phyloP scores from a whole-genome alignment of 2,329 filamentous ascomycete species.

The Geosmithia putterillii region DNA sequence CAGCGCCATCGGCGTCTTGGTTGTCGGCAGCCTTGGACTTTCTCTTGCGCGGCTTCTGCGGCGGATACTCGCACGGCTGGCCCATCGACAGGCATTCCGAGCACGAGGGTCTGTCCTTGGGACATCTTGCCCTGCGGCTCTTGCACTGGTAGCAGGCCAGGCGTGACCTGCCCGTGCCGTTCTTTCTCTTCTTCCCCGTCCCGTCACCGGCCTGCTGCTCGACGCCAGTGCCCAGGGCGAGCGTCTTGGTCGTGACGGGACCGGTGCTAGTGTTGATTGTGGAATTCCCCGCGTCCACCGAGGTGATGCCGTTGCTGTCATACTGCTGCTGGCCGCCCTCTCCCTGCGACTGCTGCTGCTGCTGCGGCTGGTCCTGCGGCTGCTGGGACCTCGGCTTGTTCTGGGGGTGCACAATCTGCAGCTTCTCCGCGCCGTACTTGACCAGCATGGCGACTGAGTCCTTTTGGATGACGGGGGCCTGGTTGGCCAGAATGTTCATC shows the following conservation, averaged over 20 bases:
- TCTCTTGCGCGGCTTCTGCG: slow-evolving; percentile 12
- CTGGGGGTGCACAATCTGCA: slow-evolving; percentile 43
- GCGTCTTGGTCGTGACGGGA: slow-evolving; percentile 17
- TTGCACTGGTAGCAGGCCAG: slow-evolving; percentile 25
- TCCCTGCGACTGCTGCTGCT: slow-evolving; percentile 7
- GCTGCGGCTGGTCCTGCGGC: slow-evolving; percentile 9
- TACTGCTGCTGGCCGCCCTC: neutral
- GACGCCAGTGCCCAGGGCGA: slow-evolving; percentile 9
- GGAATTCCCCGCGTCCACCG: slow-evolving; percentile 3
- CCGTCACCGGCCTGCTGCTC: slow-evolving; percentile 1
- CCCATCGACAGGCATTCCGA: slow-evolving; percentile 19
- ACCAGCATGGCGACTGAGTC: slow-evolving; percentile 44
- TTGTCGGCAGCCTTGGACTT: slow-evolving; percentile 8
- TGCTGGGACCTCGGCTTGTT: slow-evolving; percentile 18
- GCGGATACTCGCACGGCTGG: slow-evolving; percentile 24
- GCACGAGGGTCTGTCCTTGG: slow-evolving; percentile 26
- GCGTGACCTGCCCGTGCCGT: slow-evolving; percentile 16
- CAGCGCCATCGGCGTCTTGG: slow-evolving; percentile 5
- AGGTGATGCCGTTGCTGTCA: neutral
- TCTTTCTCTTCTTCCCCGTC: slow-evolving; percentile 7
- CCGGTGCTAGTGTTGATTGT: too few relatives aligned
- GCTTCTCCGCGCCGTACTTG: slow-evolving; percentile 42
- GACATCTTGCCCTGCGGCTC: slow-evolving; percentile 26
- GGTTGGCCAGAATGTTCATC: slow-evolving; percentile 47
- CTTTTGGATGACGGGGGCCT: slow-evolving; percentile 40